Evolutionary conservation across 2,329 filamentous ascomycete genomes (phyloP), one percentile per base, ranked within the genome.

Genomic region (Cladosporium oxysporum): DNA sequence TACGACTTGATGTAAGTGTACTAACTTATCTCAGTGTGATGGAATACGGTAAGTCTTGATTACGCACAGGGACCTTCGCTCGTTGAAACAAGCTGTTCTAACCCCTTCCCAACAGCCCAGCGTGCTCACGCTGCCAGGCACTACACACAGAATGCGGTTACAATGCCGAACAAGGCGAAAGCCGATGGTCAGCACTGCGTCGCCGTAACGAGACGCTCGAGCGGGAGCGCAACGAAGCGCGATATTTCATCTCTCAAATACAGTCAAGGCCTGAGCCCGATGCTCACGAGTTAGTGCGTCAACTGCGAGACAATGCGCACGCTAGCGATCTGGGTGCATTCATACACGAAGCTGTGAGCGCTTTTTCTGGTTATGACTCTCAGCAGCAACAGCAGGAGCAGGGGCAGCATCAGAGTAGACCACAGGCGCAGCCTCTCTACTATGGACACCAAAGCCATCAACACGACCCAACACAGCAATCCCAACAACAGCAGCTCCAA

Each of bases 161-260:
- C 62, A 72, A 76, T 60, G 74, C 74, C 26, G 73, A 76, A 59
- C 74, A 74, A 63, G 74, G 74, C 64, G 74, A 76, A 50, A 76
- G 73, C 61, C 71, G 74, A 21, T 76, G 73, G 74, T 75, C 74
- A 3, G 74, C 74, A 14, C 67, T 76, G 11, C 71, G 72, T 33
- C 73, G 74, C 26, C 71, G 72, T 28, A 76, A 73, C 61, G 70
- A 73, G 31, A 66, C 72, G 10, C 69, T 76, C 18, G 72, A 76
- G 63, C 67, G 68, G 23, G 74, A 76, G 58, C 72, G 73, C 41
- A 68, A 74, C 53, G 71, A 75, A 49, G 58, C 74, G 16, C 70
- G 72, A 16, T 72, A 75, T n/a, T 59, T 75, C 29, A 58, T 76
- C 33, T 58, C 66, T 44, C 71, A 70, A 57, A 62, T 76, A 5